Base-by-base conservation (phyloP, 495 filamentous ascomycete genomes). In the Amphirosellinia nigrospora region DNA sequence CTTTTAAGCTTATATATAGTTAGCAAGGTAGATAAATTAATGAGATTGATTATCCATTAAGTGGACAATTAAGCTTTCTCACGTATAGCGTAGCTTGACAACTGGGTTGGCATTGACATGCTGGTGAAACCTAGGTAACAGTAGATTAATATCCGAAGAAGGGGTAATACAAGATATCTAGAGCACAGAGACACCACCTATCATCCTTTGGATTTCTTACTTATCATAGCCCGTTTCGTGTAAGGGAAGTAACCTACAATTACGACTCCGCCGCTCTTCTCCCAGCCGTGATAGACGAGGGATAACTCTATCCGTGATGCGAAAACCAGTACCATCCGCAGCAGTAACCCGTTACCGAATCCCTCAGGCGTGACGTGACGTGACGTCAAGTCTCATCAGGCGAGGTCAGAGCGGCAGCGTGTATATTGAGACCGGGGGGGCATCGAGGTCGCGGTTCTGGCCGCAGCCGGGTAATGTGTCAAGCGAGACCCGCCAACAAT, bases 381-480 rank as follows among this genome's bases (percentile, higher is more conserved):
- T 16, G 16, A 19, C 13, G 13, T 19, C 5, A 45, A 1, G 41
- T 45, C 16, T 16, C 13, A 45, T 1, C 41, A 45, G 15, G 41
- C 41, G 3, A 19, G 41, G 41, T 45, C 41, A 19, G 41, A 16
- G n/a, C n/a, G 26, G 55, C 28, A 19, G 55, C 32, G 23, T 46
- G 38, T 21, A 8, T 2, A 63, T 46, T 21, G 16, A 30, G 39
- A 32, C 15, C 6, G 15, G 38, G 8, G 15, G 38, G 8, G 13
- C 21, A 32, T 15, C 23, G 36, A 19, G 30, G n/a, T 59, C 34
- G 32, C 34, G 55, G 32, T 7, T 23, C 32, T 39, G 56, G 56
- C 34, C 36, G n/a, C 63, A 30, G 63, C 46, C 45, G 63, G 32
- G 32, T 46, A 53, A 65, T 52, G 7, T 52, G 30, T 26, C 62